These are phyloP conservation scores for Heterotrichella gracilis DNA, from an alignment of 352 stramenopile genomes.

Conservation along the genomic window DNA sequence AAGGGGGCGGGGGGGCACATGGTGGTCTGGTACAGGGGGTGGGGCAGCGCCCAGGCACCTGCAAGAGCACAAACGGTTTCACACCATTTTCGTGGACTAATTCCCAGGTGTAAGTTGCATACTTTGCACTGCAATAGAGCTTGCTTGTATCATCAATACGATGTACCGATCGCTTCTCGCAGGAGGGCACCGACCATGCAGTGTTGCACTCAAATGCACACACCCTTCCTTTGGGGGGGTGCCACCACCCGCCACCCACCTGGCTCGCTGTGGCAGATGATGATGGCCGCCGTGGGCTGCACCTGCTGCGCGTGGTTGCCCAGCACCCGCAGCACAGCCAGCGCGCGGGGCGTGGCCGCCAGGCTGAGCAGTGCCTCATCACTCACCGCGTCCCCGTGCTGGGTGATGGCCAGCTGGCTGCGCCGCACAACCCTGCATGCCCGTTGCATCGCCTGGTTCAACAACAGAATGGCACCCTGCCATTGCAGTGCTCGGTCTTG, in stretches of 20 bases:
- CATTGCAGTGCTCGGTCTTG: no score
- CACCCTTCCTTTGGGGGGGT: conserved; percentile 13
- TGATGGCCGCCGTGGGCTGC: conserved; percentile 23
- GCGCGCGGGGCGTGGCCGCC: conserved; percentile 8
- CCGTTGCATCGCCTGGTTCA: no score
- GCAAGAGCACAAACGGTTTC: not conserved
- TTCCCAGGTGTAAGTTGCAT: no score
- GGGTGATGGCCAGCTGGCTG: conserved; percentile 17
- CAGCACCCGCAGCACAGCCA: conserved; percentile 22
- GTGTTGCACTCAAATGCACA: conserved; percentile 11
- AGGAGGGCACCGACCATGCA: no score
- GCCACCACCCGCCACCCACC: conserved; percentile 42
- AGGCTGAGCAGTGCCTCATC: conserved; percentile 20
- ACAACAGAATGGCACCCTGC: no score
- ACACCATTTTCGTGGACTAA: not conserved
- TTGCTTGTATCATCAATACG: no score
- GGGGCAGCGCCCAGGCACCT: conserved; percentile 15
- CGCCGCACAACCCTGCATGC: no score
- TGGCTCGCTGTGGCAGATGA: conserved; percentile 56
- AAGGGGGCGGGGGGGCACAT: conserved; percentile 28
- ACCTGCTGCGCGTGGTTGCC: conserved; percentile 21
- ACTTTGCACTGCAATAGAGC: no score
- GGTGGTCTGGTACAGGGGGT: conserved; percentile 31
- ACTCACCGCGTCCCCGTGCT: conserved; percentile 27
- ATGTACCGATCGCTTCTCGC: no score